Evolutionary conservation across 139 green algal species (phyloP).

Genomic region (Tetradesmus obliquus): DNA sequence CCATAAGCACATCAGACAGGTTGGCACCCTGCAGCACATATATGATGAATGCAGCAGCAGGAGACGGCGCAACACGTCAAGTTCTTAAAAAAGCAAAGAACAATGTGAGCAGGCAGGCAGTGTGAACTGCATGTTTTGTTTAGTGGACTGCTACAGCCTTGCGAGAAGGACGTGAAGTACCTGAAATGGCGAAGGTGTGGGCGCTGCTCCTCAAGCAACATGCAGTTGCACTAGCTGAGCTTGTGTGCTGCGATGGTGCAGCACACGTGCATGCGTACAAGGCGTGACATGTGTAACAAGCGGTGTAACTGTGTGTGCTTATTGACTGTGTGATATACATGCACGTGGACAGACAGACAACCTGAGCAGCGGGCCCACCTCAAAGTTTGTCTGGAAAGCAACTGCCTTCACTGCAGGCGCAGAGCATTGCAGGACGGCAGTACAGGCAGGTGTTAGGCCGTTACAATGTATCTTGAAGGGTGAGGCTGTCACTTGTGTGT

Average conservation of each 20-base stretch:
- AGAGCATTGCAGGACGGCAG: neutral
- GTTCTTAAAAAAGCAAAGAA: neutral
- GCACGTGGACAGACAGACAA: neutral
- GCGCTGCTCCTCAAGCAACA: neutral
- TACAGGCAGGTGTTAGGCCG: neutral
- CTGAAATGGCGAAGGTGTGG: no score
- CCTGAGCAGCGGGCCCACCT: constrained; percentile 46
- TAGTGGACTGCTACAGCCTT: no score
- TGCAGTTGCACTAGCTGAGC: neutral
- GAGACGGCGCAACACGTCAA: neutral
- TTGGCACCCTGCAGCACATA: constrained; percentile 73
- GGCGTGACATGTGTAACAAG: no score
- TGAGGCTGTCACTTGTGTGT: no score
- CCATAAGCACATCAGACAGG: constrained; percentile 91
- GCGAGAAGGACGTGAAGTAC: no score
- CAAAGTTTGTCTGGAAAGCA: constrained; percentile 65
- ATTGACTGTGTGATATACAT: neutral
- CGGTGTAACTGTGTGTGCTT: no score
- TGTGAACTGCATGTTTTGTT: neutral
- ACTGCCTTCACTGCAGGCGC: constrained; percentile 61
- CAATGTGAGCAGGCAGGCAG: neutral
- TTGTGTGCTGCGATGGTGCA: neutral
- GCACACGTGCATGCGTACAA: neutral
- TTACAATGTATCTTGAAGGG: no score
- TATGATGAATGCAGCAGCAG: neutral